Conservation (phyloP, 1,139 yeast species). For the Blastobotrys ciferrii region DNA sequence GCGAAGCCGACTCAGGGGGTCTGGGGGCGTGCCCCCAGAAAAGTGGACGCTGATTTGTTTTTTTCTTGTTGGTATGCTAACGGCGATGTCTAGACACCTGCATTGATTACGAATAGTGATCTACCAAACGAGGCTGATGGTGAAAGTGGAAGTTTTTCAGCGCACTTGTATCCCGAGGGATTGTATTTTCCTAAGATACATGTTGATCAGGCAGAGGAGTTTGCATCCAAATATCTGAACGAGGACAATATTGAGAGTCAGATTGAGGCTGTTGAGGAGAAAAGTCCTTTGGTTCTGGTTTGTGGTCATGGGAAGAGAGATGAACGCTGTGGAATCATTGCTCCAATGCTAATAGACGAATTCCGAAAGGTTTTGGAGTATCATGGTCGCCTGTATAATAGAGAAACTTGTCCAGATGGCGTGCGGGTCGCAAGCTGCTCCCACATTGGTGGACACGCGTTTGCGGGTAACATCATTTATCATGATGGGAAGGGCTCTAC, state of each 20-base stretch:
- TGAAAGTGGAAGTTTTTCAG: slow-evolving; percentile 23
- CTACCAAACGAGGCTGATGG: slow-evolving; percentile 19
- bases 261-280: neutral
- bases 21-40: too few species aligned
- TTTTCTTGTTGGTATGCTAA: neutral
- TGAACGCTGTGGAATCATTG: slow-evolving; percentile 62
- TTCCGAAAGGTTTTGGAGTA: slow-evolving; percentile 44
- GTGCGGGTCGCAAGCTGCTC: slow-evolving; percentile 56
- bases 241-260: neutral
- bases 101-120: slow-evolving; percentile 48
- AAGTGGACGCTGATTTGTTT: neutral
- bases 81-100: slow-evolving; percentile 44
- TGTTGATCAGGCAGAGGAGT: slow-evolving; percentile 37
- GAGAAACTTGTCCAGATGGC: slow-evolving; percentile 30
- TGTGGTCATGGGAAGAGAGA: slow-evolving; percentile 71
- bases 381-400: slow-evolving; percentile 34
- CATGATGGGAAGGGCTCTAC: slow-evolving; percentile 39
- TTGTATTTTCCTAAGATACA: slow-evolving; percentile 41
- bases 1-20: too few species aligned
- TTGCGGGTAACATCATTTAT: slow-evolving; percentile 70
- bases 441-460: slow-evolving; percentile 76
- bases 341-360: slow-evolving; percentile 55
- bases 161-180: slow-evolving; percentile 57
- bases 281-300: slow-evolving; percentile 41
- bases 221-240: slow-evolving; percentile 44